phyloP scores from a whole-genome alignment of 2,329 filamentous ascomycete genomes.

The Xylaria sp. region DNA sequence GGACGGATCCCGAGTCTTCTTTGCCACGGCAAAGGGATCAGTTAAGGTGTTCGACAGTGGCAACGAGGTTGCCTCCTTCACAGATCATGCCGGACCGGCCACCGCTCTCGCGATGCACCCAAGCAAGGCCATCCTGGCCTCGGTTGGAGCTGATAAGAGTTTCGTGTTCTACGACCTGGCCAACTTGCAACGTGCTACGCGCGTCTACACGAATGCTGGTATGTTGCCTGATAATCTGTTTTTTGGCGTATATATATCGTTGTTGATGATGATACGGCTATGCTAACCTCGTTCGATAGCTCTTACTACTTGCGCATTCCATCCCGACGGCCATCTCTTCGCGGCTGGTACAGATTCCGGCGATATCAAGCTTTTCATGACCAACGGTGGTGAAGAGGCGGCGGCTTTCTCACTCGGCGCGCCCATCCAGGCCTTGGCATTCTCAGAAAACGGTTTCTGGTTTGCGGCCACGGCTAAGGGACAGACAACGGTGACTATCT shows the following conservation, averaged over 20 bases:
- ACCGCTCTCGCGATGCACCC: slow-evolving; percentile 78
- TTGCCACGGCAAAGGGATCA: slow-evolving; percentile 68
- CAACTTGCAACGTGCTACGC: slow-evolving; percentile 62
- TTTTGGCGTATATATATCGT: slow-evolving; percentile 18
- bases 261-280: not conserved
- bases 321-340: slow-evolving; percentile 93
- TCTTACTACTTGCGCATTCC: slow-evolving; percentile 75
- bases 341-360: slow-evolving; percentile 76
- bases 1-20: slow-evolving; percentile 62
- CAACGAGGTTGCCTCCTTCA: slow-evolving; percentile 61
- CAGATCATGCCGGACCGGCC: slow-evolving; percentile 76
- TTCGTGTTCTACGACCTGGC: slow-evolving; percentile 82
- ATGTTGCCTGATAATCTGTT: slow-evolving; percentile 33
- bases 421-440: slow-evolving; percentile 69
- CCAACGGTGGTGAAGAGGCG: slow-evolving; percentile 70
- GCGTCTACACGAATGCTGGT: slow-evolving; percentile 77
- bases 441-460: slow-evolving; percentile 97
- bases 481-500: slow-evolving; percentile 75
- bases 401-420: slow-evolving; percentile 66
- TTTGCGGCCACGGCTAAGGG: slow-evolving; percentile 76
- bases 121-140: slow-evolving; percentile 74
- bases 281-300: slow-evolving; percentile 41
- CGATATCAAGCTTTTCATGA: slow-evolving; percentile 83
- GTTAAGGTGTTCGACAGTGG: slow-evolving; percentile 77
- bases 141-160: slow-evolving; percentile 86